Conservation (phyloP, 192 early-diverging fungal genomes). For the Linnemannia zychae region DNA sequence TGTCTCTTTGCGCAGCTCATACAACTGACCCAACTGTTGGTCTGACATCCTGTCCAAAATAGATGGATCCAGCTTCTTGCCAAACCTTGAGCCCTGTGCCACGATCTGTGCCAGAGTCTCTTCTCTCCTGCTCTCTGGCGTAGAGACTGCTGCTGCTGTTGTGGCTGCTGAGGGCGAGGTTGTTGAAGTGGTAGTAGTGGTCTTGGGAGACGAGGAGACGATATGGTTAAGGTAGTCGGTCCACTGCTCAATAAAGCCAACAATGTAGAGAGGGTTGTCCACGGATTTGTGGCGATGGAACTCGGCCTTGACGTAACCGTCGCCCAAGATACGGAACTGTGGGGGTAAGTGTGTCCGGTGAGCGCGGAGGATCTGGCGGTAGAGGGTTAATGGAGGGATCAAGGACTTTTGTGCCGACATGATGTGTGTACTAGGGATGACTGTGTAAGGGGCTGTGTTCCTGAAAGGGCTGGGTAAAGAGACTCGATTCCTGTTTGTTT, state of each 20-base stretch:
- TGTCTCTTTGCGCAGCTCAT: conserved; percentile 64
- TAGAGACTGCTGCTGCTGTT: conserved; percentile 11
- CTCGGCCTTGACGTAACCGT: conserved; percentile 73
- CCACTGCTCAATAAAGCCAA: conserved; percentile 71
- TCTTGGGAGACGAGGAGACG: conserved; percentile 18
- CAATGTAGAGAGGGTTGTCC: conserved; percentile 68
- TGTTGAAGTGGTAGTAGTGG: background rate
- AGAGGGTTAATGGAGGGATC: conserved; percentile 65
- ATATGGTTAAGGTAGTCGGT: conserved; percentile 60
- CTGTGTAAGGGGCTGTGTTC: background rate
- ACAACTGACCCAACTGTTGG: conserved; percentile 71
- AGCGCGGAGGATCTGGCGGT: conserved; percentile 65
- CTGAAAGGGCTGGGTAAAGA: background rate
- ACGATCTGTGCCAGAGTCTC: conserved; percentile 38
- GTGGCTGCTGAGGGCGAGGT: conserved; percentile 22
- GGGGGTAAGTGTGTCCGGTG: conserved; percentile 62
- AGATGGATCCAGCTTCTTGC: conserved; percentile 56
- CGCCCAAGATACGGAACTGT: conserved; percentile 66
- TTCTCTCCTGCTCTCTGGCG: conserved; percentile 19
- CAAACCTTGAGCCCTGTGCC: conserved; percentile 32
- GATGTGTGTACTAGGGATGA: background rate
- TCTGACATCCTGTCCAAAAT: conserved; percentile 68
- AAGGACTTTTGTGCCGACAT: conserved; percentile 53
- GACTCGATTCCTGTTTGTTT: background rate
- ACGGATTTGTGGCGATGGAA: conserved; percentile 68